These are phyloP conservation scores for Neocallimastix lanati DNA, from an alignment of 192 early-diverging fungal genomes.

Conservation along the genomic window DNA sequence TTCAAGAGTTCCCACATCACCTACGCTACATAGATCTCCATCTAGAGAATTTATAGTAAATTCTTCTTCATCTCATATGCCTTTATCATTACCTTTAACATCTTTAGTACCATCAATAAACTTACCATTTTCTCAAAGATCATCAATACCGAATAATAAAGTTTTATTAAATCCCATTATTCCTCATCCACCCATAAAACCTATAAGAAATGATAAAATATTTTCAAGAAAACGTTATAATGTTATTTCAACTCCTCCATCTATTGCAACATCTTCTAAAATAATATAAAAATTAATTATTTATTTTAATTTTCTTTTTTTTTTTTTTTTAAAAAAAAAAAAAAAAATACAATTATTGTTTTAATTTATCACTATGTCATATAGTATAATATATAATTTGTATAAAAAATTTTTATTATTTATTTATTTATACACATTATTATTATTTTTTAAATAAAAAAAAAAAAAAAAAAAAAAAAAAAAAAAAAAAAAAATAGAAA, in stretches of 20 bases:
- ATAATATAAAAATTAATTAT: neutral
- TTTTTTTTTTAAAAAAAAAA: too few relatives aligned
- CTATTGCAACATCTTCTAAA: neutral
- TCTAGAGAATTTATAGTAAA: neutral
- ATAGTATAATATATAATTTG: too few relatives aligned
- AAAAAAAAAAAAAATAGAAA: too few relatives aligned
- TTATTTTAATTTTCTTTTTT: too few relatives aligned
- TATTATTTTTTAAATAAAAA: too few relatives aligned
- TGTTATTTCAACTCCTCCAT: neutral
- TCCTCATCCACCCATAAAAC: neutral
- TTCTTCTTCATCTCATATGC: neutral
- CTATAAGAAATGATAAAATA: neutral
- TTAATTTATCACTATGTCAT: too few relatives aligned
- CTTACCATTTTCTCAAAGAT: neutral
- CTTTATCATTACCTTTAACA: neutral
- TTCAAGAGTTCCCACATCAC: neutral
- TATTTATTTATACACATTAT: too few relatives aligned
- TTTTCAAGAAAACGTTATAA: neutral
- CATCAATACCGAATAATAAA: neutral
- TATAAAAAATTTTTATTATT: too few relatives aligned
- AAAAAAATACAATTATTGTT: too few relatives aligned
- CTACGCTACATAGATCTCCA: neutral
- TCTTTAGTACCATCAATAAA: neutral
- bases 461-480: too few relatives aligned
- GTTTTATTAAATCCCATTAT: neutral